phyloP scores from a whole-genome alignment of 202 grass and related monocot genomes.

The Panicum hallii region DNA sequence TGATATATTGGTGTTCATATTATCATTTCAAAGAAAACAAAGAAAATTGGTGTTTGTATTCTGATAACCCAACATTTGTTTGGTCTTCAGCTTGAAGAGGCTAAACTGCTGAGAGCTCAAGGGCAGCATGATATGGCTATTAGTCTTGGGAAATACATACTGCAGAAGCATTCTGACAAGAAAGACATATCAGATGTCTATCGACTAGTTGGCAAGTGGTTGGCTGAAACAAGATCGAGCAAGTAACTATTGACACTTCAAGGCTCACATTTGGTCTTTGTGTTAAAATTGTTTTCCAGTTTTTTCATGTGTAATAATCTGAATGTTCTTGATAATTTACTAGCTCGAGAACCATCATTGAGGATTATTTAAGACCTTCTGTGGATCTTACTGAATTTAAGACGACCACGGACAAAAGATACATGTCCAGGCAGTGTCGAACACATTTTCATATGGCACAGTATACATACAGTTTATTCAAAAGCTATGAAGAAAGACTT shows the following conservation, averaged over 20 bases:
- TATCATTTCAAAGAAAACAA: too few relatives aligned
- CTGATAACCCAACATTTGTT: constrained; percentile 28
- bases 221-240: constrained; percentile 99
- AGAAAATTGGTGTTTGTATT: not conserved
- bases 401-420: constrained; percentile 61
- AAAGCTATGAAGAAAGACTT: constrained; percentile 95
- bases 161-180: constrained; percentile 71
- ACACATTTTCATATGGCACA: constrained; percentile 90
- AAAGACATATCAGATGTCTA: constrained; percentile 81
- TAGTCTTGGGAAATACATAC: constrained; percentile 80
- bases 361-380: constrained; percentile 86
- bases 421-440: constrained; percentile 76
- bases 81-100: constrained; percentile 83
- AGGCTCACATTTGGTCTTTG: constrained; percentile 20
- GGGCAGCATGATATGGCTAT: constrained; percentile 94
- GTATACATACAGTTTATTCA: constrained; percentile 88
- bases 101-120: constrained; percentile 93
- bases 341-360: constrained; percentile 93
- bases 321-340: constrained; percentile 33
- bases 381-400: constrained; percentile 71
- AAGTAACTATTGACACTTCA: constrained; percentile 63
- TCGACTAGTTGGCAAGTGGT: constrained; percentile 92
- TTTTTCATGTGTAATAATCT: constrained; percentile 28
- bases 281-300: constrained; percentile 3
- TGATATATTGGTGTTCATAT: constrained; percentile 38